Percentiles rank a stretch among this genome's conserved stretches.
phyloP scores from a whole-genome alignment of 2,329 filamentous ascomycete species.

The Aspergillus amoenus region DNA sequence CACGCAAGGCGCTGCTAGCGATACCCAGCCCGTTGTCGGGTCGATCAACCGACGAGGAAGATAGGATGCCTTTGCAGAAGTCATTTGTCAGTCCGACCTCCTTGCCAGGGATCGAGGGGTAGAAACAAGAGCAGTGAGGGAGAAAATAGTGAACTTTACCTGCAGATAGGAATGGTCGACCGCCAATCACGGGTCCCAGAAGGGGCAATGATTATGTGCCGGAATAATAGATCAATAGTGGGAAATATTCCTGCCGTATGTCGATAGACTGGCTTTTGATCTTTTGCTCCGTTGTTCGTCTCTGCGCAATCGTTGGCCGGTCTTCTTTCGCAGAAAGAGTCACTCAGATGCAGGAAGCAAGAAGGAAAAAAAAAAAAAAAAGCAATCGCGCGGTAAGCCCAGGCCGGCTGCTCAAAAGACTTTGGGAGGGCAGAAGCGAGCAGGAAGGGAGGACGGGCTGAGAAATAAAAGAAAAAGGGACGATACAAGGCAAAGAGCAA shows the following conservation, averaged over 20 bases:
- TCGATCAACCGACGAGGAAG: constrained; percentile 13
- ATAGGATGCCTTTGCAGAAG: constrained; percentile 19
- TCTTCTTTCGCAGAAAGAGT: constrained; percentile 1
- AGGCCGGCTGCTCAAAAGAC: not conserved
- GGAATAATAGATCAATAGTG: constrained; percentile 14
- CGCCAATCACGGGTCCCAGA: constrained; percentile 18
- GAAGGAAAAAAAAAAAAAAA: not conserved
- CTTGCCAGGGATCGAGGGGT: constrained; percentile 20
- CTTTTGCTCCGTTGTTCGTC: not conserved
- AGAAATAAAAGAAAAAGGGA: constrained; percentile 8
- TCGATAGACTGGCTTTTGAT: not conserved
- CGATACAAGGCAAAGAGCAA: constrained; percentile 13
- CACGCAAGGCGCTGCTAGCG: constrained; percentile 23
- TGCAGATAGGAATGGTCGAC: constrained; percentile 19
- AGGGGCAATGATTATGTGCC: constrained; percentile 8
- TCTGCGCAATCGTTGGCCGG: not conserved
- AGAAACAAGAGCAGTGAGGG: constrained; percentile 10
- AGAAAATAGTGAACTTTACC: constrained; percentile 18
- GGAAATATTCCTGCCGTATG: not conserved
- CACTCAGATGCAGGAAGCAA: not conserved
- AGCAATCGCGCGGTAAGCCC: not conserved
- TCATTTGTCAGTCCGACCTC: constrained; percentile 18
- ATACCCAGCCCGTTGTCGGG: constrained; percentile 19
- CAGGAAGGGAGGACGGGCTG: constrained; percentile 7
- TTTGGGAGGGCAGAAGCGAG: constrained; percentile 1